phyloP scores from a whole-genome alignment of 2,329 filamentous ascomycete genomes.

The Stromatinia cepivora region DNA sequence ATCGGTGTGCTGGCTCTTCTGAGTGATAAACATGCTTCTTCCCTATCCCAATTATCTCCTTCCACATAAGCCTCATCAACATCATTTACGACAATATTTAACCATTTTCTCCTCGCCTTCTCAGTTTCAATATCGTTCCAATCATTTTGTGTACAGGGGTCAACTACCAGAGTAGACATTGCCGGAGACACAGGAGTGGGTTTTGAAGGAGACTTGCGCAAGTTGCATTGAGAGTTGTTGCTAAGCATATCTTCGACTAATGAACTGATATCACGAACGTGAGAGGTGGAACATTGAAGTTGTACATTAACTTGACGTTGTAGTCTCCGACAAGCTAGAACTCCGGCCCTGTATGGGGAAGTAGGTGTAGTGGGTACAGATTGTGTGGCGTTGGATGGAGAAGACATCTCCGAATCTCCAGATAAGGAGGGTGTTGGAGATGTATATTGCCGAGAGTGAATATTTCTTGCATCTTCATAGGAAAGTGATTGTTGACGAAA shows the following conservation, averaged over 20 bases:
- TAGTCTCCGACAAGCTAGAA: conserved; percentile 23
- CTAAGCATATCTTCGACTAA: conserved; percentile 29
- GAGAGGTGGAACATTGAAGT: conserved; percentile 24
- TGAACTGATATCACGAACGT: conserved; percentile 25
- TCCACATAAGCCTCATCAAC: conserved; percentile 15
- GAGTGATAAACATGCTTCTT: not conserved
- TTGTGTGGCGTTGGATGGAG: conserved; percentile 3
- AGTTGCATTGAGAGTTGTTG: conserved; percentile 24
- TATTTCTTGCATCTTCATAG: not conserved
- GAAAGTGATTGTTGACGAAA: conserved; percentile 11
- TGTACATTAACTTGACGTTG: conserved; percentile 29
- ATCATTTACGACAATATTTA: conserved; percentile 17
- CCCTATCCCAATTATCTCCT: not conserved
- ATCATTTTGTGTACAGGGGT: not conserved
- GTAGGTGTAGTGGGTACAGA: conserved; percentile 18
- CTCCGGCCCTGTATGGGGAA: not conserved
- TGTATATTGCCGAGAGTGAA: conserved; percentile 1
- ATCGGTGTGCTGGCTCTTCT: conserved; percentile 16
- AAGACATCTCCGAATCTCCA: conserved; percentile 15
- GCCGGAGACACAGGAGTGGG: not conserved
- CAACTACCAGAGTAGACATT: not conserved
- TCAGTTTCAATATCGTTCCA: not conserved
- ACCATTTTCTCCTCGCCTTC: conserved; percentile 11
- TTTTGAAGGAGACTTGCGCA: conserved; percentile 12
- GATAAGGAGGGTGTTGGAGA: conserved; percentile 22